A percentile compares a stretch with the other conserved stretches of the same genome.
Evolutionary conservation across 805 yeast genomes (phyloP).

Genomic region (Nakazawaea ambrosiae): DNA sequence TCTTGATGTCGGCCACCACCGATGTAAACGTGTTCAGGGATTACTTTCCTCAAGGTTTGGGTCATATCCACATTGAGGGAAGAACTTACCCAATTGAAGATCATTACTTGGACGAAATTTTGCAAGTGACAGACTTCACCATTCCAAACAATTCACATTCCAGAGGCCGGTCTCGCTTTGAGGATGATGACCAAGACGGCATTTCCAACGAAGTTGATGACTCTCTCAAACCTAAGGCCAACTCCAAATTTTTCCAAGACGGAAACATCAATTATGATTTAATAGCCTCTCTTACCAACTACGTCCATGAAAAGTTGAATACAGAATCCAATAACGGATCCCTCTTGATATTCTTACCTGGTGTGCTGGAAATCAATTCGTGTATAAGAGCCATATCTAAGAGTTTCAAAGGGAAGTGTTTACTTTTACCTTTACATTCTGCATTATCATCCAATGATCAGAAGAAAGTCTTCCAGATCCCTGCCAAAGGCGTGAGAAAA

Average conservation of each 20-base stretch:
- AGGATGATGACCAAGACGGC: constrained; percentile 6
- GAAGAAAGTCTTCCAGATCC: constrained; percentile 56
- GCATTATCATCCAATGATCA: constrained; percentile 82
- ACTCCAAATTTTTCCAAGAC: constrained; percentile 53
- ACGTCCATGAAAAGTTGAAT: constrained; percentile 43
- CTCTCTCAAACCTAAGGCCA: constrained; percentile 48
- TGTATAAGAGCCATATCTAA: constrained; percentile 38
- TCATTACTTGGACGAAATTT: constrained; percentile 59
- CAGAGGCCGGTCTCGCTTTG: constrained; percentile 13
- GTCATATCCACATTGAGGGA: constrained; percentile 82
- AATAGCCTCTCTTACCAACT: constrained; percentile 45
- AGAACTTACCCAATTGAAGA: constrained; percentile 90
- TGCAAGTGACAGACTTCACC: constrained; percentile 50
- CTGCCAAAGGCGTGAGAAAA: constrained; percentile 55
- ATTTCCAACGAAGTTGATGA: constrained; percentile 25
- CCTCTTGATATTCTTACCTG: constrained; percentile 81
- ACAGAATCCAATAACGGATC: constrained; percentile 51
- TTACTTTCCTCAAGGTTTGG: constrained; percentile 49
- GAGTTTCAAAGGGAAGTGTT: constrained; percentile 21
- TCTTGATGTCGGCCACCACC: constrained; percentile 94
- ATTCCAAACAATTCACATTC: constrained; percentile 22
- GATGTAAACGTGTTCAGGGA: constrained; percentile 58
- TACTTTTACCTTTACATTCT: constrained; percentile 77
- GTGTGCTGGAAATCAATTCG: constrained; percentile 77
- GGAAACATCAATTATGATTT: constrained; percentile 75